Percentiles rank a stretch among this genome's conserved stretches.
phyloP scores from a whole-genome alignment of 352 stramenopile genomes.

The Phytophthora ohioensis region DNA sequence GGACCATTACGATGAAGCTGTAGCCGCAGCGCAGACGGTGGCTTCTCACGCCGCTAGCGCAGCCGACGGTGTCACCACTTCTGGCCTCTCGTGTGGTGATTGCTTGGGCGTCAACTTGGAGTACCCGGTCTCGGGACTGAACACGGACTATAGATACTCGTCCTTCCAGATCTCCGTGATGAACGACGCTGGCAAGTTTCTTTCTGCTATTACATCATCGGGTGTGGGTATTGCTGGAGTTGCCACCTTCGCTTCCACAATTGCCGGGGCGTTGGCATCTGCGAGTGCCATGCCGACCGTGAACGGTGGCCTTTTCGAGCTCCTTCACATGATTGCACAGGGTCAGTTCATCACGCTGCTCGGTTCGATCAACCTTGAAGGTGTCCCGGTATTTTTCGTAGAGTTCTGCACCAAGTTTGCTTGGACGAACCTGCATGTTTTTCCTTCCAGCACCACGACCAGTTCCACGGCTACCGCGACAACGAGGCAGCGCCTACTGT shows the following conservation, averaged over 20 bases:
- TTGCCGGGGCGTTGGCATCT: conserved; percentile 13
- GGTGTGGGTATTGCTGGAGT: conserved; percentile 43
- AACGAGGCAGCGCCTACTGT: conserved; percentile 18
- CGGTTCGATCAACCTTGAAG: conserved; percentile 50
- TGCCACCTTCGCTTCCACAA: conserved; percentile 31
- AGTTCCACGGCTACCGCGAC: not conserved
- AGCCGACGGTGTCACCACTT: conserved; percentile 16
- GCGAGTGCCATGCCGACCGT: conserved; percentile 11
- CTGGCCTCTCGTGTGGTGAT: conserved; percentile 42
- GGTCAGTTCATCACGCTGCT: conserved; percentile 65
- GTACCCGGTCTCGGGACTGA: conserved; percentile 45
- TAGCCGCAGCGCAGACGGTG: conserved; percentile 9
- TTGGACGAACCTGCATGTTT: conserved; percentile 65
- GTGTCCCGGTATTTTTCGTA: conserved; percentile 51
- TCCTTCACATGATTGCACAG: conserved; percentile 24
- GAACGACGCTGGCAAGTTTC: conserved; percentile 50
- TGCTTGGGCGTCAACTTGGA: conserved; percentile 58
- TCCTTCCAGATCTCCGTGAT: conserved; percentile 51
- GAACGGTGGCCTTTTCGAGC: not conserved
- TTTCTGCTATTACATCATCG: conserved; percentile 35
- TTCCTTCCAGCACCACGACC: conserved; percentile 21
- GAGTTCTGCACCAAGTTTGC: conserved; percentile 58
- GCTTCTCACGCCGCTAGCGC: conserved; percentile 28
- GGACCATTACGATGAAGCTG: conserved; percentile 45
- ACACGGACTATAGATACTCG: conserved; percentile 36